These are phyloP conservation scores for Parafenestella ontariensis DNA, from an alignment of 2,329 filamentous ascomycete species.

Conservation along the genomic window DNA sequence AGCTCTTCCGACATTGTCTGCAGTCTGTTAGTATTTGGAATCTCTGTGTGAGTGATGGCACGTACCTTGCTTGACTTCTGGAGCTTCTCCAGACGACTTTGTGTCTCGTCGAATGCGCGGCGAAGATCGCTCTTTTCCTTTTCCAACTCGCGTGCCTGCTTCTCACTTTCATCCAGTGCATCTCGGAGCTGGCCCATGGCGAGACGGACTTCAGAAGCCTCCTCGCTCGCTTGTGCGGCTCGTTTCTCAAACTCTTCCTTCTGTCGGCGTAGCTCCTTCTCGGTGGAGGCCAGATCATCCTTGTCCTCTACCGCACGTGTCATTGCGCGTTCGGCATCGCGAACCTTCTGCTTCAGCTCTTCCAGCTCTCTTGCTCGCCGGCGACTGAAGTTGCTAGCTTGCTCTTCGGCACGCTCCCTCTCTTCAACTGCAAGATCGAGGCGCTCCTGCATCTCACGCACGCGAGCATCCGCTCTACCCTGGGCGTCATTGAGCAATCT, in stretches of 20 bases:
- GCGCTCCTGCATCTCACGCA: constrained; percentile 86
- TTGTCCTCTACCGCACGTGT: constrained; percentile 75
- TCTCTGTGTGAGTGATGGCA: neutral
- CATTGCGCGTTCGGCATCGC: constrained; percentile 81
- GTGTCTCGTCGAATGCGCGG: constrained; percentile 78
- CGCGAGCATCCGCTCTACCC: constrained; percentile 77
- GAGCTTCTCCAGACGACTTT: constrained; percentile 78
- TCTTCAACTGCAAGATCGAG: constrained; percentile 94
- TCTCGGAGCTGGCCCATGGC: constrained; percentile 80
- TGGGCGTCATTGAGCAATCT: constrained; percentile 86
- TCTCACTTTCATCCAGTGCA: constrained; percentile 86
- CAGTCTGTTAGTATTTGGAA: constrained; percentile 20
- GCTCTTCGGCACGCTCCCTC: constrained; percentile 89
- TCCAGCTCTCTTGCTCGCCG: constrained; percentile 83
- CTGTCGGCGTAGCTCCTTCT: constrained; percentile 76
- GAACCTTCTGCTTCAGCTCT: constrained; percentile 78
- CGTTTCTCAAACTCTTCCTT: constrained; percentile 78
- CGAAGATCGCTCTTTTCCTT: constrained; percentile 80
- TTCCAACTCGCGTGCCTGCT: constrained; percentile 81
- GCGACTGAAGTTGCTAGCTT: constrained; percentile 78
- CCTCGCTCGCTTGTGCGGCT: constrained; percentile 72
- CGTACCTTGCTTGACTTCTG: constrained; percentile 68
- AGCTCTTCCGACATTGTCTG: constrained; percentile 65
- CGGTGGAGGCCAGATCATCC: constrained; percentile 76
- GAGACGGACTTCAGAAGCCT: constrained; percentile 75